phyloP scores from a whole-genome alignment of 192 early-diverging fungal genomes.

The Irineochytrium annulatum region DNA sequence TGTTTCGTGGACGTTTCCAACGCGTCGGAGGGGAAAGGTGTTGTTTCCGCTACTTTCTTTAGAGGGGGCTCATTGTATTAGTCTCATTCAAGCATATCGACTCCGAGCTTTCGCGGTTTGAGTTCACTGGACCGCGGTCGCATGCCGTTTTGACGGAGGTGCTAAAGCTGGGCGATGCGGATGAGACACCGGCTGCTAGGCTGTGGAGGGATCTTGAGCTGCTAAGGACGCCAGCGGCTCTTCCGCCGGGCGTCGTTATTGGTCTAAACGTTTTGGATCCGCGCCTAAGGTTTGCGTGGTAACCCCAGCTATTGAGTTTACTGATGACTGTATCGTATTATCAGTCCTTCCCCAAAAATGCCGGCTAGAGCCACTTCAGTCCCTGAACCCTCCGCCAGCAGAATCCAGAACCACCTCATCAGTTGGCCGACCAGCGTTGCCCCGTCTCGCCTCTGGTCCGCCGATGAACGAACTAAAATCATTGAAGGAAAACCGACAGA shows the following conservation, averaged over 20 bases:
- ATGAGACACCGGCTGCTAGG: neutral
- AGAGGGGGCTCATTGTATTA: neutral
- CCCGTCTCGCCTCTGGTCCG: conserved; percentile 17
- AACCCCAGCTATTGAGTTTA: no score
- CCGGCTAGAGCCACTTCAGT: conserved; percentile 8
- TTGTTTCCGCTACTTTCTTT: neutral
- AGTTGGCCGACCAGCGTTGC: conserved; percentile 27
- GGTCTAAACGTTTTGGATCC: conserved; percentile 82
- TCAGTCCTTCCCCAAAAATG: conserved; percentile 40
- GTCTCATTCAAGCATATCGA: conserved; percentile 21
- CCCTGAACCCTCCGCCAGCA: neutral
- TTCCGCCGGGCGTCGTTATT: conserved; percentile 77
- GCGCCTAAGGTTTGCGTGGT: conserved; percentile 56
- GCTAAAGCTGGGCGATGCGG: conserved; percentile 36
- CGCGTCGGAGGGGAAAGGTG: neutral
- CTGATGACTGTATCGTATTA: neutral
- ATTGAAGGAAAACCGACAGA: conserved; percentile 12
- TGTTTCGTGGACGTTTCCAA: neutral
- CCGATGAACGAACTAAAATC: neutral
- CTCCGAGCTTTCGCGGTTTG: conserved; percentile 64
- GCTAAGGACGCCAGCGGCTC: conserved; percentile 61
- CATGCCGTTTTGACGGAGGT: conserved; percentile 68
- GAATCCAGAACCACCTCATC: conserved; percentile 1
- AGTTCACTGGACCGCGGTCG: conserved; percentile 82
- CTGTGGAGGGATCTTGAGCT: conserved; percentile 26